These are phyloP conservation scores for Phyllosticta citribraziliensis DNA, from an alignment of 2,329 filamentous ascomycete genomes.

Conservation along the genomic window DNA sequence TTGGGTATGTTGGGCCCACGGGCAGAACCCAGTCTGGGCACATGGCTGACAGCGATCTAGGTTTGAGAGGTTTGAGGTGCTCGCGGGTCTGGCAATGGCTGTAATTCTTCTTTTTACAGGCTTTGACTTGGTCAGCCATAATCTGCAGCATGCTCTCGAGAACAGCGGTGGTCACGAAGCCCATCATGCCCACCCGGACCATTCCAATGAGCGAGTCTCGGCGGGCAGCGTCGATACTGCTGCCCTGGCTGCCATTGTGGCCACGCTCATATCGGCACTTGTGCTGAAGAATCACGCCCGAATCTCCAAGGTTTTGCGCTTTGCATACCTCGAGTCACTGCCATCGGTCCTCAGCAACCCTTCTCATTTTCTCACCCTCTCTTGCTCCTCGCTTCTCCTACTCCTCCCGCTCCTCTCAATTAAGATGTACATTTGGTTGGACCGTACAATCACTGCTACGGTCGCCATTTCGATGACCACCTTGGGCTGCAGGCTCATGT, in stretches of 20 bases:
- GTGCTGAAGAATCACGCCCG: slow-evolving; percentile 82
- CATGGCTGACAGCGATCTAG: slow-evolving; percentile 21
- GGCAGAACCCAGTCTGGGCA: neutral
- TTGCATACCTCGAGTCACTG: slow-evolving; percentile 64
- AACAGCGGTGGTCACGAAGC: slow-evolving; percentile 58
- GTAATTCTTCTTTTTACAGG: slow-evolving; percentile 96
- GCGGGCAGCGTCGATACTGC: slow-evolving; percentile 73
- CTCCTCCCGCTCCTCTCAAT: slow-evolving; percentile 73
- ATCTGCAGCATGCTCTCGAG: slow-evolving; percentile 86
- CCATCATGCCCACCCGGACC: slow-evolving; percentile 52
- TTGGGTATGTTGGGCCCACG: slow-evolving; percentile 41
- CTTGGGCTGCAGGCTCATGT: slow-evolving; percentile 72
- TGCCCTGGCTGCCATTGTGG: slow-evolving; percentile 68
- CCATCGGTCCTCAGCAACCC: slow-evolving; percentile 88
- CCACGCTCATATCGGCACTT: slow-evolving; percentile 78
- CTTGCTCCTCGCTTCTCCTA: slow-evolving; percentile 71
- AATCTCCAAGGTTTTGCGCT: slow-evolving; percentile 83
- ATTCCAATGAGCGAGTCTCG: slow-evolving; percentile 53
- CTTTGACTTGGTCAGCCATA: slow-evolving; percentile 89
- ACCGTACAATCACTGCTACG: slow-evolving; percentile 67
- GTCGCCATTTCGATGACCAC: slow-evolving; percentile 85
- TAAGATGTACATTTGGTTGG: slow-evolving; percentile 72
- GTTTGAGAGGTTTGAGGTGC: slow-evolving; percentile 82
- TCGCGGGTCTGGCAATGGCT: slow-evolving; percentile 92
- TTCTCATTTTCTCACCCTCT: slow-evolving; percentile 86